Conservation (phyloP, 805 yeast species). For the Hanseniaspora valbyensis region DNA sequence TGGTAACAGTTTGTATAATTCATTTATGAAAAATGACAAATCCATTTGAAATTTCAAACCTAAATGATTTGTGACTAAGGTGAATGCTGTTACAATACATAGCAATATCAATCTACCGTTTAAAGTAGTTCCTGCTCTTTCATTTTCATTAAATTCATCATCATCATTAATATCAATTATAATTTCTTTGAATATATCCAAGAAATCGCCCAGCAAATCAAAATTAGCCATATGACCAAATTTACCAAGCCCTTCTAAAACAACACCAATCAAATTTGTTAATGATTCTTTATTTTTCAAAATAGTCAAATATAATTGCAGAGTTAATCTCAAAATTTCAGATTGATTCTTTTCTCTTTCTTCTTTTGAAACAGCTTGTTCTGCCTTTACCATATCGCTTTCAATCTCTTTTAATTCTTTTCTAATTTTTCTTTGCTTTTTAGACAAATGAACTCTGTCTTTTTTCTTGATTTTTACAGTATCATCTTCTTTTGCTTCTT, state of each 20-base stretch:
- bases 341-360: constrained; percentile 80
- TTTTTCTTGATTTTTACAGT: constrained; percentile 58
- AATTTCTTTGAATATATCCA: constrained; percentile 79
- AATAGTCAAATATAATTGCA: constrained; percentile 67
- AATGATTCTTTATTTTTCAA: constrained; percentile 43
- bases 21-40: constrained; percentile 65
- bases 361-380: constrained; percentile 73
- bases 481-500: constrained; percentile 36
- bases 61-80: constrained; percentile 65
- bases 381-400: constrained; percentile 78
- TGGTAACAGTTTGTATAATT: constrained; percentile 58
- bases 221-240: constrained; percentile 89
- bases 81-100: constrained; percentile 82
- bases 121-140: constrained; percentile 31
- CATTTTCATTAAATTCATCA: constrained; percentile 22
- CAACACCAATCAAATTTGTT: constrained; percentile 65
- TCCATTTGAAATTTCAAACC: constrained; percentile 68
- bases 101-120: constrained; percentile 64
- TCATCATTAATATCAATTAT: constrained; percentile 41
- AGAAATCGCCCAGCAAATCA: constrained; percentile 83
- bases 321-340: constrained; percentile 61
- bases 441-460: constrained; percentile 83
- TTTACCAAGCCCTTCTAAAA: constrained; percentile 80
- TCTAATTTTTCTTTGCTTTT: constrained; percentile 74
- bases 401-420: constrained; percentile 82